Percentiles rank a stretch among this genome's conserved stretches.
Conservation (phyloP, 495 filamentous ascomycete species). For the Trypethelium eluteriae region DNA sequence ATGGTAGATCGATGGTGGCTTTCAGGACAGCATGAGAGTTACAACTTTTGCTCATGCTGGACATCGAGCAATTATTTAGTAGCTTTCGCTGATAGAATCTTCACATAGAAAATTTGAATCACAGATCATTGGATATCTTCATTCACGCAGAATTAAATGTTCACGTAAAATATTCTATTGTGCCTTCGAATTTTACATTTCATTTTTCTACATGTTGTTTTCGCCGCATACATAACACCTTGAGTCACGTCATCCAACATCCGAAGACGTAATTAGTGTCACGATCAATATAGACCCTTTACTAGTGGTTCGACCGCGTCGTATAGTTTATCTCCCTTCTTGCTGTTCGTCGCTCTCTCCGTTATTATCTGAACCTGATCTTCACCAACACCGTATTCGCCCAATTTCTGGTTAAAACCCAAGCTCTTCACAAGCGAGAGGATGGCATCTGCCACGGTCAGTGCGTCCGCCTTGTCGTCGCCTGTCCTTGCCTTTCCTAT, state of each 20-base stretch:
- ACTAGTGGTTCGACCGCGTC: constrained; percentile 33
- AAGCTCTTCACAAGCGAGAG: constrained; percentile 33
- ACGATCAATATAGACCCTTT: constrained; percentile 28
- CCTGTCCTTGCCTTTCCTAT: constrained; percentile 34
- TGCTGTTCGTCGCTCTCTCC: constrained; percentile 29
- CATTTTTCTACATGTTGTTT: not conserved
- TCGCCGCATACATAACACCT: not conserved
- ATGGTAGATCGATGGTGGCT: not conserved
- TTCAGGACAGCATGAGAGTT: not conserved
- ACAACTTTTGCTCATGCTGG: not conserved
- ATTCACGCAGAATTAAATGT: too few relatives aligned
- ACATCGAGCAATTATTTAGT: not conserved
- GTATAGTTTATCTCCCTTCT: constrained; percentile 31
- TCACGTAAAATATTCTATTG: too few relatives aligned
- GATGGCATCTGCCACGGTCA: constrained; percentile 33
- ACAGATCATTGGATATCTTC: not conserved
- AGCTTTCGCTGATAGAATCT: not conserved
- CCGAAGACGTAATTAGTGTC: not conserved
- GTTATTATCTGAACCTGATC: constrained; percentile 34
- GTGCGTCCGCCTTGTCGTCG: constrained; percentile 33
- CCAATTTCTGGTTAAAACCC: constrained; percentile 32
- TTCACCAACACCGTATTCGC: constrained; percentile 32
- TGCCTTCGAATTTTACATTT: too few relatives aligned
- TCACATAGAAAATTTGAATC: not conserved
- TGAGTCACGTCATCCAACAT: not conserved